A percentile compares a stretch with the other conserved stretches of the same genome.
These are phyloP conservation scores for Claviceps quebecensis DNA, from an alignment of 2,329 filamentous ascomycete genomes.

Conservation along the genomic window DNA sequence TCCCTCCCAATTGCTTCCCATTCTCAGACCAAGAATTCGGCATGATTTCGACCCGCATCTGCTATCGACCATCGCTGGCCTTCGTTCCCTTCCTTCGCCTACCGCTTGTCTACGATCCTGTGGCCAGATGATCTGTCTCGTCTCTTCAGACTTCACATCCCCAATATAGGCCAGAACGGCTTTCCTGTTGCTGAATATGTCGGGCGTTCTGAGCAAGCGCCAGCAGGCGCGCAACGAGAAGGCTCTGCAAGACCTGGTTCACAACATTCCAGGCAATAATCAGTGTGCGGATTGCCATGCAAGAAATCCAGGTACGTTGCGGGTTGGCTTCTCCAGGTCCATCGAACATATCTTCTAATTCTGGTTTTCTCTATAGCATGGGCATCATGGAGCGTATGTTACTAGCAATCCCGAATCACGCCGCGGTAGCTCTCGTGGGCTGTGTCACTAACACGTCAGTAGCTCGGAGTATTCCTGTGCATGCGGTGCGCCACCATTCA, in stretches of 20 bases:
- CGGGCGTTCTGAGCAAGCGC: slow-evolving; percentile 73
- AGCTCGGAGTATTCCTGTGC: slow-evolving; percentile 93
- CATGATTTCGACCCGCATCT: not conserved
- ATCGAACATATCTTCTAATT: slow-evolving; percentile 13
- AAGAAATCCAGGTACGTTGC: slow-evolving; percentile 68
- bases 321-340: not conserved
- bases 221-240: slow-evolving; percentile 97
- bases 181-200: slow-evolving; percentile 34
- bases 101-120: not conserved
- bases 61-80: not conserved
- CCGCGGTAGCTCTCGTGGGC: not conserved
- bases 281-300: slow-evolving; percentile 86
- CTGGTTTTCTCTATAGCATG: slow-evolving; percentile 45
- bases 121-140: not conserved
- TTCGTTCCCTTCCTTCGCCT: not conserved
- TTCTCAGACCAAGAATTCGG: not conserved
- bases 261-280: slow-evolving; percentile 73
- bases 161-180: not conserved
- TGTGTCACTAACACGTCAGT: slow-evolving; percentile 6
- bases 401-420: not conserved
- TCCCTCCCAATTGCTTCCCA: not conserved
- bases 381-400: slow-evolving; percentile 83
- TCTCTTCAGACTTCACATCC: not conserved
- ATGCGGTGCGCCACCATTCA: slow-evolving; percentile 95
- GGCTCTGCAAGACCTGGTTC: slow-evolving; percentile 76